Base-by-base conservation (phyloP, 495 filamentous ascomycete species). In the Astrothelium subdiscretum region DNA sequence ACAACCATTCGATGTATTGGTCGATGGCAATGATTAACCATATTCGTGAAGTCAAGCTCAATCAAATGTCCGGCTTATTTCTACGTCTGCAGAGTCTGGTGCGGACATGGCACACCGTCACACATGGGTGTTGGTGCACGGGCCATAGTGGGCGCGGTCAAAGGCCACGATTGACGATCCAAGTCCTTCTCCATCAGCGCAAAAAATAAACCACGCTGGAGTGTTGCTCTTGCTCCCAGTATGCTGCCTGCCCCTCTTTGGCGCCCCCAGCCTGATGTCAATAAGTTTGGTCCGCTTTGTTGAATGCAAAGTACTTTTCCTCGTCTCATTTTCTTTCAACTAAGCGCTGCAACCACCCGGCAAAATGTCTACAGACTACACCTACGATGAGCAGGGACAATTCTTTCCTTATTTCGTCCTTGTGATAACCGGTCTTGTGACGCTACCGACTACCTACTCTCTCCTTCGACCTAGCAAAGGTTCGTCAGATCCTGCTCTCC, bases 331-430 rank as follows among this genome's bases (percentile, higher is more conserved):
- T 8, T 54, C 48, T 8, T 48, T 5, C 22, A 12, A 8, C 15
- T 29, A 1, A 54, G 8, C 11, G 6, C 24, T 27, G 48, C 10
- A 54, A 10, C 6, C 4, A 8, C 24, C 48, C 48, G 24, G 11
- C n/a, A 54, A 26, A 54, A 54, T 54, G 48, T 54, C 48, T 20
- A 54, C 48, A 54, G 48, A 54, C 48, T 54, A 54, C 4, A 54
- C 48, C 8, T 54, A 54, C 24, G 48, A 54, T 54, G 48, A 54
- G 29, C 48, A 54, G 48, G 48, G 48, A 29, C 87, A 96, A 85
- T 96, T 96, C 80, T 98, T 96, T 81, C 94, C 94, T 68, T 97
- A 91, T 81, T 98, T 97, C 80, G 84, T 98, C 75, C 83, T 97
- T 70, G 96, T 91, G 57, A 83, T 97, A 66, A 83, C 87, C 61